Percentiles rank a stretch among this genome's conserved stretches.
phyloP scores from a whole-genome alignment of 148 eudicot genomes.

The Rhododendron henanense region DNA sequence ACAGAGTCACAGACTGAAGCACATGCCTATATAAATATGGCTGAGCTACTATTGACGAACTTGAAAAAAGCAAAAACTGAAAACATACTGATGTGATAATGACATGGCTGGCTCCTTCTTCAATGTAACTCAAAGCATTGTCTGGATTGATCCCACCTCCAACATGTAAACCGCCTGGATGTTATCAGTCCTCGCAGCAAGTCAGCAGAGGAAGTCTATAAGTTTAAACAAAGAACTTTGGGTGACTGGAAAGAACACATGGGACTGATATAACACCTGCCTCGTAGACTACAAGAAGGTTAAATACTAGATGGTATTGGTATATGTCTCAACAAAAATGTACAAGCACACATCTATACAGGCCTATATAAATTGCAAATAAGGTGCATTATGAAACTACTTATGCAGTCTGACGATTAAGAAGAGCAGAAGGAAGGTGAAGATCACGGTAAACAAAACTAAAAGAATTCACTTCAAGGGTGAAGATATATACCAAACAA shows the following conservation, averaged over 20 bases:
- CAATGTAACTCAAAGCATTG: conserved; percentile 67
- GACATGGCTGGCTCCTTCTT: conserved; percentile 97
- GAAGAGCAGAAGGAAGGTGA: not conserved
- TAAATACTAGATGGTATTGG: not conserved
- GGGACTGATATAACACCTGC: conserved; percentile 1
- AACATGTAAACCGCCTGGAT: not conserved
- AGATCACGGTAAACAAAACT: not conserved
- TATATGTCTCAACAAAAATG: not conserved
- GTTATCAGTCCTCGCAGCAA: conserved; percentile 38
- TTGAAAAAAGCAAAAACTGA: not conserved
- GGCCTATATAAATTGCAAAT: not conserved
- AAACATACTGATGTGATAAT: conserved; percentile 82
- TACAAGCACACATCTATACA: too few relatives aligned
- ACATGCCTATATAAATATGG: not conserved
- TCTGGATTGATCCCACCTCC: conserved; percentile 85
- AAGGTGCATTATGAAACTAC: not conserved
- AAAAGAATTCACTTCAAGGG: not conserved
- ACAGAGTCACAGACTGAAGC: not conserved
- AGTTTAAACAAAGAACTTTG: conserved; percentile 15
- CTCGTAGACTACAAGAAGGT: not conserved
- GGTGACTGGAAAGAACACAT: conserved; percentile 4
- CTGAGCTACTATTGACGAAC: not conserved
- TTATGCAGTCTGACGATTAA: not conserved
- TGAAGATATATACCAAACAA: not conserved
- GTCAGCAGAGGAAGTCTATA: conserved; percentile 43